Evolutionary conservation across 768 basidiomycete species (phyloP).

Genomic region (Lactifluus pinguis): DNA sequence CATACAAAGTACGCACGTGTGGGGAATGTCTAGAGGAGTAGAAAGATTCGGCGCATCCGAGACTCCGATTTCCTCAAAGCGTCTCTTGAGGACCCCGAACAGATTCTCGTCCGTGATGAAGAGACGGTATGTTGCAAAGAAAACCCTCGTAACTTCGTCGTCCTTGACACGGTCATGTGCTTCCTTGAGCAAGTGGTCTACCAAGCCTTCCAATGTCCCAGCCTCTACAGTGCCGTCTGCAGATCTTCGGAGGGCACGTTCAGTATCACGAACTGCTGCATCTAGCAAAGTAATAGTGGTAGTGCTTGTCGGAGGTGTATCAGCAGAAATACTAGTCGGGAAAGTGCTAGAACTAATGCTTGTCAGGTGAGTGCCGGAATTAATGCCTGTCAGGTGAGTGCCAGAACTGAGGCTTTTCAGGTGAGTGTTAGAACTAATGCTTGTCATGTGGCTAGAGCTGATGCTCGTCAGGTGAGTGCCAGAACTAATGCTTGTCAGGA

Average conservation of each 20-base stretch:
- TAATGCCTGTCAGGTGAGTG: too few species aligned
- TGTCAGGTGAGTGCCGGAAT: too few species aligned
- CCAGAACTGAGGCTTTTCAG: too few species aligned
- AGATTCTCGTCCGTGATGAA: constrained; percentile 36
- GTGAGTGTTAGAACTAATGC: too few species aligned
- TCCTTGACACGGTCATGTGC: constrained; percentile 22
- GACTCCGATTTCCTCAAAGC: constrained; percentile 29
- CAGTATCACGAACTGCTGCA: constrained; percentile 7
- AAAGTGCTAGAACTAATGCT: too few species aligned
- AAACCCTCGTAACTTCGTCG: constrained; percentile 32
- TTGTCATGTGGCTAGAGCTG: too few species aligned
- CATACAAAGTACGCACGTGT: constrained; percentile 6
- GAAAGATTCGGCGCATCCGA: neutral
- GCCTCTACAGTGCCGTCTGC: constrained; percentile 28
- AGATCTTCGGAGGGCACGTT: neutral
- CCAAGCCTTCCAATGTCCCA: constrained; percentile 36
- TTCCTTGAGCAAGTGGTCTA: constrained; percentile 31
- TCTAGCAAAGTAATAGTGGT: neutral
- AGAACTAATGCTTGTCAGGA: neutral
- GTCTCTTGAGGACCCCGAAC: constrained; percentile 31
- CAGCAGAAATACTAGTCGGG: neutral
- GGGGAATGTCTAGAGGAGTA: neutral
- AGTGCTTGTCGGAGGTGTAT: neutral
- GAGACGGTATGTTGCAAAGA: constrained; percentile 36
- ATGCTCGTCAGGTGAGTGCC: too few species aligned